phyloP scores from a whole-genome alignment of 2,329 filamentous ascomycete genomes.

The Pseudogymnoascus sp. region DNA sequence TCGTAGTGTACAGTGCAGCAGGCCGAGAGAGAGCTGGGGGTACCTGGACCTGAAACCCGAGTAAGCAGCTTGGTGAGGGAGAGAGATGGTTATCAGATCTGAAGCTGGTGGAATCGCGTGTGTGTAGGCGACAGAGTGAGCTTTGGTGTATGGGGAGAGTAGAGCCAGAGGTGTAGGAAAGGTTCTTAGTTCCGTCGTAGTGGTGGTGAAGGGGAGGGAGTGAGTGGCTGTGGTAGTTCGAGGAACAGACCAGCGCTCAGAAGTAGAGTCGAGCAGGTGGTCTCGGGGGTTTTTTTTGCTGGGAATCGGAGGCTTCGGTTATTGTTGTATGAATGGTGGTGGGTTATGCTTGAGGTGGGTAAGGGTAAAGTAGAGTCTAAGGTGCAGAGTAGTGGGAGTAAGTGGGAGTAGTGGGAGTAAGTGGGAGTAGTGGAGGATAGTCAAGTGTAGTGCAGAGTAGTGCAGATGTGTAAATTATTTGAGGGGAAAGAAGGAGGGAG shows the following conservation, averaged over 20 bases:
- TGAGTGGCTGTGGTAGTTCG: not conserved
- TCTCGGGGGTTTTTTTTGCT: not conserved
- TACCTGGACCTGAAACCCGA: not conserved
- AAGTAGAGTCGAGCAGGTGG: not conserved
- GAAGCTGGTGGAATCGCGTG: not conserved
- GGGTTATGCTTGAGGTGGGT: not conserved
- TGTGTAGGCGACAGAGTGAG: not conserved
- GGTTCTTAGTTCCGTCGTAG: not conserved
- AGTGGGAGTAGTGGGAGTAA: not conserved
- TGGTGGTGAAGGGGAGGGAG: not conserved
- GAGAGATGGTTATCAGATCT: not conserved
- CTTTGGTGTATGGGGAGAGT: not conserved
- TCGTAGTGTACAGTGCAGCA: not conserved
- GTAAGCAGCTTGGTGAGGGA: not conserved
- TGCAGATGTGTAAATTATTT: conserved; percentile 14
- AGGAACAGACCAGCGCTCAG: not conserved
- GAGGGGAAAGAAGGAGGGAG: conserved; percentile 16
- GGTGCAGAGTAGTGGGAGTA: too few species aligned
- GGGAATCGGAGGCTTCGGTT: not conserved
- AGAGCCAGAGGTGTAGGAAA: not conserved
- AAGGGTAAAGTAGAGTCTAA: not conserved
- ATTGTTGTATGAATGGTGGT: not conserved
- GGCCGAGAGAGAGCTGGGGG: not conserved
- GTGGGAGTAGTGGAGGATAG: not conserved
- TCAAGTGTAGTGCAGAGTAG: conserved; percentile 14